Conservation (phyloP, 805 yeast genomes). For the Kluyveromyces lactis region DNA sequence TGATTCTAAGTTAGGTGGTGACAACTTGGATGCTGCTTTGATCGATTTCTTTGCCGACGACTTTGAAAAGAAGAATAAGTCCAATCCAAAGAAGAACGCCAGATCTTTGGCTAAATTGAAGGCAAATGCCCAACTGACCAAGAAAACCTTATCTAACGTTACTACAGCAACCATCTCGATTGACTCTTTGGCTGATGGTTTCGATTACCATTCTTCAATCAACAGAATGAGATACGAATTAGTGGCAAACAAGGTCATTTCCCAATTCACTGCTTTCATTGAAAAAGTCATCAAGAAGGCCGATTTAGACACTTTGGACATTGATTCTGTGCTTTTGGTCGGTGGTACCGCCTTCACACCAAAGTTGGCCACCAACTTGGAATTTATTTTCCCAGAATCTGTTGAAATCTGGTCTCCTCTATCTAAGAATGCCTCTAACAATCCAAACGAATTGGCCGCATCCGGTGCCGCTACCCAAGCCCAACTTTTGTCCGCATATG, state of each 20-base stretch:
- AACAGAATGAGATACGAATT: constrained; percentile 93
- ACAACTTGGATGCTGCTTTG: constrained; percentile 69
- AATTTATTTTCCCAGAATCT: constrained; percentile 71
- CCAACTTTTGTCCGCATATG: constrained; percentile 70
- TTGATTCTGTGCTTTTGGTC: constrained; percentile 83
- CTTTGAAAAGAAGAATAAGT: constrained; percentile 79
- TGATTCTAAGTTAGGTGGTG: constrained; percentile 80
- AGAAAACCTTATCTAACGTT: constrained; percentile 88
- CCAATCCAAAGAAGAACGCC: constrained; percentile 71
- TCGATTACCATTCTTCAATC: constrained; percentile 84
- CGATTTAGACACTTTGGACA: constrained; percentile 71
- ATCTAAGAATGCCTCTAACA: constrained; percentile 63
- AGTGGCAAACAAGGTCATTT: constrained; percentile 68
- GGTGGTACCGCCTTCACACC: constrained; percentile 95
- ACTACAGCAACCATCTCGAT: constrained; percentile 84
- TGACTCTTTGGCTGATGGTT: constrained; percentile 90
- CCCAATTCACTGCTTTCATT: constrained; percentile 69
- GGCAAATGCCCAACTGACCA: constrained; percentile 73
- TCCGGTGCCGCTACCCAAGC: constrained; percentile 98
- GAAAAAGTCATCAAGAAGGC: constrained; percentile 74
- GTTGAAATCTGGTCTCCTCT: constrained; percentile 64
- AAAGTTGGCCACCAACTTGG: constrained; percentile 71
- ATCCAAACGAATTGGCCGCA: constrained; percentile 84
- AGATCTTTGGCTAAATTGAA: constrained; percentile 85
- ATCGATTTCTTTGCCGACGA: constrained; percentile 85